Base-by-base conservation (phyloP, 495 filamentous ascomycete genomes). In the Annulohypoxylon stygium region DNA sequence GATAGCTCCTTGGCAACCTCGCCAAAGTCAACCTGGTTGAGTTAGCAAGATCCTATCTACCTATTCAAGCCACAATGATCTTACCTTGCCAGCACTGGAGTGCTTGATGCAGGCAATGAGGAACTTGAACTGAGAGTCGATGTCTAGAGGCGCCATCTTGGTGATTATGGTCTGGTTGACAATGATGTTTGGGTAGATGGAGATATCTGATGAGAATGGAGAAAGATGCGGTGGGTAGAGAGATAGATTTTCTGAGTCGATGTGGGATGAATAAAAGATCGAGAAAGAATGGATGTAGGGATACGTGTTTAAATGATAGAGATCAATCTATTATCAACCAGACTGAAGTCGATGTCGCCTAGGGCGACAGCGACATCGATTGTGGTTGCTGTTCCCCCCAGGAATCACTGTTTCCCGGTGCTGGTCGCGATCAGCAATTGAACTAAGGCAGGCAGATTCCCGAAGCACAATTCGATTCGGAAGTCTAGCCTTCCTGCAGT, bases 101-200 rank as follows among this genome's bases (percentile, higher is more conserved):
- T 88, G 80, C 47, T 86, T 83, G 75, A 93, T 87, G 81, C 90
- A 93, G 48, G 83, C 83, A 37, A 93, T 83, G 14, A 93, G 82
- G 76, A 92, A 91, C 18, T 84, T 83, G 73, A 92, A 84, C 61
- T 91, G 89, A 0, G 85, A 84, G 10, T 90, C 86, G 11, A 78
- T 76, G 26, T 83, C 83, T 55, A 80, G 66, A 4, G 81, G 78
- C 65, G 87, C 73, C 86, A 90, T 89, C 10, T 73, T 84, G 78
- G 48, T 62, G 26, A 51, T 41, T 30, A 26, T 51, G 6, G 33
- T 6, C 7, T 33, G 14, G 36, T 16, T 45, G 16, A 39, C 0
- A 14, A 43, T 18, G 16, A 47, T 9, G 14, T 18, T 63, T 48
- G 33, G 20, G 12, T 47, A 45, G 8, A 54, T 23, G 14, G 4